These are phyloP conservation scores for Rheum nobile DNA, from an alignment of 148 eudicot genomes.

Conservation along the genomic window DNA sequence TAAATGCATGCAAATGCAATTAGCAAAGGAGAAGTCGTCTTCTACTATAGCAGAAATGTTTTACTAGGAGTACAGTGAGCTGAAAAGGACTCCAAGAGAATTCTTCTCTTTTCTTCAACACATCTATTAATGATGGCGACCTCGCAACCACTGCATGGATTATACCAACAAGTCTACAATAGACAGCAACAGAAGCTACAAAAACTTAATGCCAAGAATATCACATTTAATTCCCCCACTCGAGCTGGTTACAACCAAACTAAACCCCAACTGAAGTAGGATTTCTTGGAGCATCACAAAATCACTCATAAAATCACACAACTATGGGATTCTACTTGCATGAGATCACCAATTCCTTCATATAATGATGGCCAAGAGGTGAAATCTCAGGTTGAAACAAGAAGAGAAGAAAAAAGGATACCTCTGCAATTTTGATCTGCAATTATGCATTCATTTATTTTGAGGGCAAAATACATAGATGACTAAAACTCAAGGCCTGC, in stretches of 20 bases:
- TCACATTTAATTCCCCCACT: neutral
- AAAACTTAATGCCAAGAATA: neutral
- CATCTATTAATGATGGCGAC: neutral
- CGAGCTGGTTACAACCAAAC: neutral
- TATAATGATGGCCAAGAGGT: neutral
- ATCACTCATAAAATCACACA: neutral
- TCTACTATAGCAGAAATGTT: neutral
- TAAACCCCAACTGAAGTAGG: neutral
- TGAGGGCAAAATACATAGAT: neutral
- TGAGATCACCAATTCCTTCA: neutral
- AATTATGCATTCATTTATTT: neutral
- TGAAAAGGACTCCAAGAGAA: neutral
- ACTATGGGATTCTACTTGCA: neutral
- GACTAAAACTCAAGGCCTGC: neutral
- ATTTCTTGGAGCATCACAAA: neutral
- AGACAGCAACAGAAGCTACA: neutral
- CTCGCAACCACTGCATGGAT: conserved; percentile 4
- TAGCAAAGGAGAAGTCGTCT: neutral
- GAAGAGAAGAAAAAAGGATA: neutral
- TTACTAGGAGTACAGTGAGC: neutral
- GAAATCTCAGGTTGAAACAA: too few species aligned
- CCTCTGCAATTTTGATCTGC: neutral
- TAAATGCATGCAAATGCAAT: neutral
- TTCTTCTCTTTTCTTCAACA: neutral
- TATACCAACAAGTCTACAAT: neutral